Base-by-base conservation (phyloP, 106 monocot species). In the Hemerocallis citrina region DNA sequence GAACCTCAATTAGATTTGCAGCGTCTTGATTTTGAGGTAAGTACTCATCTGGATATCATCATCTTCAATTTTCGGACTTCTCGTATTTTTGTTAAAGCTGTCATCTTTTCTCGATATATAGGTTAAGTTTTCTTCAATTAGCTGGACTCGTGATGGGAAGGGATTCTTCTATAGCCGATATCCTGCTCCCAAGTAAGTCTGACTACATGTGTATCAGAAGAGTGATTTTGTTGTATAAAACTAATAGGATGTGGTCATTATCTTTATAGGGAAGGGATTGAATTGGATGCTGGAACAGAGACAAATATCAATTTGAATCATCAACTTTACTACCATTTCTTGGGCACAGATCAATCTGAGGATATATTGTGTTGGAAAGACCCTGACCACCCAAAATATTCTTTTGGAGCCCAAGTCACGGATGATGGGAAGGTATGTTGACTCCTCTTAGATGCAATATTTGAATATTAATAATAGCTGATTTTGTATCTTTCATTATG, bases 151-250 rank as follows among this genome's bases (percentile, higher is more conserved):
- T 74, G 92, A 98, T 70, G 75, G 71, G 22, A 92, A 92, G 65
- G 92, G 98, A 1, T 98, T 98, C 82, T 98, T 98, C 70, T 98
- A 98, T 65, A 45, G 85, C 24, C 81, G 98, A 5, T 98, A 85
- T 72, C 92, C 84, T 1, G 84, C 84, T 20, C 98, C 98, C 36
- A 85, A 85, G 98, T 98, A 82, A 55, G 77, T 56, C 16, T 12
- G 0, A 23, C 23, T 3, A 29, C 7, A 29, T 43, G 6, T 62
- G n/a, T 62, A 43, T n/a, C 15, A 28, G 11, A 9, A n/a, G 44
- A 17, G 20, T 62, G 59, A 29, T 30, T 38, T 2, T 29, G 43
- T 62, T 21, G 24, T 20, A 45, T 6, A 28, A 49, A 22, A 19
- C 15, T 19, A 42, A 8, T 37, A 69, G 55, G 29, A 29, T 58